These are phyloP conservation scores for Tetracentron sinense DNA, from an alignment of 164 flowering plant genomes.

Conservation along the genomic window DNA sequence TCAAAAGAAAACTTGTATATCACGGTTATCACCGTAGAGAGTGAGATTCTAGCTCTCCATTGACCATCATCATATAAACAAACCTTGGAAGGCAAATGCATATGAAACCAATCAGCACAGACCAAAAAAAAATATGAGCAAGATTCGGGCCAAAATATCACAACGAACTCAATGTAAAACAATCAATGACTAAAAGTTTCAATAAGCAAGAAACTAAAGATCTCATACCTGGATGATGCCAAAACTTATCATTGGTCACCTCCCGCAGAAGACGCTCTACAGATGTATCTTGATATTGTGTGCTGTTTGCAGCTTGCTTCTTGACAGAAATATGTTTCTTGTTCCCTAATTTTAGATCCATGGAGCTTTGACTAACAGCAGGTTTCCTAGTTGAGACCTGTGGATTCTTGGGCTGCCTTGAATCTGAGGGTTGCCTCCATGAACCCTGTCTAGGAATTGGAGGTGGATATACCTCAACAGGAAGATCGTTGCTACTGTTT, in stretches of 20 bases:
- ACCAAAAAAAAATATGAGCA: not conserved
- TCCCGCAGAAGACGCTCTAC: conserved; percentile 74
- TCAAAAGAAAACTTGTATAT: not conserved
- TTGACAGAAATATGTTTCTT: conserved; percentile 45
- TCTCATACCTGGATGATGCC: conserved; percentile 61
- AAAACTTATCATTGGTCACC: conserved; percentile 74
- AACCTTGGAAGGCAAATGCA: too few species aligned
- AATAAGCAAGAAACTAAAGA: not conserved
- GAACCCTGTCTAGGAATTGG: conserved; percentile 46
- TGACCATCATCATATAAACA: too few species aligned
- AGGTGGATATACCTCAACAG: conserved; percentile 30
- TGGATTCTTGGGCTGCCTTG: conserved; percentile 51
- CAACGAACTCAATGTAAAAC: not conserved
- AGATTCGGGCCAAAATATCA: not conserved
- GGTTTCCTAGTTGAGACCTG: conserved; percentile 37
- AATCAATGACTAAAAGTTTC: not conserved
- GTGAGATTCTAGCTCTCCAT: not conserved
- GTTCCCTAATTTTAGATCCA: conserved; percentile 38
- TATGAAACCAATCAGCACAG: too few species aligned
- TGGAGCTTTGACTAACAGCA: conserved; percentile 30
- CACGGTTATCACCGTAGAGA: not conserved
- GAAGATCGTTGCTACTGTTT: conserved; percentile 35
- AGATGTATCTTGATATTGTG: conserved; percentile 56
- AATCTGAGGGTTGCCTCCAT: conserved; percentile 29
- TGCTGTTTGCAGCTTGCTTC: conserved; percentile 30